A percentile compares a stretch with the other conserved stretches of the same genome.
Conservation (phyloP, 139 green algal genomes). For the Yamagishiella unicocca region DNA sequence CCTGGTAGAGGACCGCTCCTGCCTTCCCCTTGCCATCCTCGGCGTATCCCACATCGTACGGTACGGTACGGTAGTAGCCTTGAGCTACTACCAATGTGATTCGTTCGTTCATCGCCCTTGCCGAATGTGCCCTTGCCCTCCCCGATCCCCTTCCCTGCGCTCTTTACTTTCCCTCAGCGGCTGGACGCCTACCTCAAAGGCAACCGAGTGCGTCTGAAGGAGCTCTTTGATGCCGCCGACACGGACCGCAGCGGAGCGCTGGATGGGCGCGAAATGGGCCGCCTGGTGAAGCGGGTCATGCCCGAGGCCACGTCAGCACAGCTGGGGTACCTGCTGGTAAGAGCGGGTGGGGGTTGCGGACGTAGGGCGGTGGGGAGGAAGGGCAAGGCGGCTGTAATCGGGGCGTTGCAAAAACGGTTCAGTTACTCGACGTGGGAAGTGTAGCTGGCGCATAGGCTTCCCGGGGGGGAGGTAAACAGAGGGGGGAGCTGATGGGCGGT, state of each 20-base stretch:
- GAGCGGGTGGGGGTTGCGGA: no score
- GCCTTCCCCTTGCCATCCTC: no score
- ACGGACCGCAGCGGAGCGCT: conserved; percentile 56
- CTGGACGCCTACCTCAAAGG: conserved; percentile 54
- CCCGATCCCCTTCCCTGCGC: background rate
- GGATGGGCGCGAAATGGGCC: conserved; percentile 48
- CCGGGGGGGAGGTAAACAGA: background rate
- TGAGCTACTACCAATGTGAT: no score
- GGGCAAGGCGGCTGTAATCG: no score
- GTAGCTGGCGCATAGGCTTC: no score
- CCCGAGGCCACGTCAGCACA: conserved; percentile 37
- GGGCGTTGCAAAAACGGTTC: no score
- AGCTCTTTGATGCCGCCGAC: conserved; percentile 54
- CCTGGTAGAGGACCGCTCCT: no score
- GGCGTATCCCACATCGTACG: no score
- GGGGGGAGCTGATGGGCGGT: background rate
- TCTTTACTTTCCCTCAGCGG: conserved; percentile 1
- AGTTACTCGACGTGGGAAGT: no score
- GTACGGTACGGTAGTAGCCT: no score
- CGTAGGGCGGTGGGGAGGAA: no score
- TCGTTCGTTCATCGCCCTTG: background rate
- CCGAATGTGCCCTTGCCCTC: background rate
- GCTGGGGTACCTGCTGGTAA: conserved; percentile 51
- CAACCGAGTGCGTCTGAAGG: conserved; percentile 26
- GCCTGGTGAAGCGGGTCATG: conserved; percentile 52